phyloP scores from a whole-genome alignment of 2,329 filamentous ascomycete genomes.

The Dryadomyces sulphureus region DNA sequence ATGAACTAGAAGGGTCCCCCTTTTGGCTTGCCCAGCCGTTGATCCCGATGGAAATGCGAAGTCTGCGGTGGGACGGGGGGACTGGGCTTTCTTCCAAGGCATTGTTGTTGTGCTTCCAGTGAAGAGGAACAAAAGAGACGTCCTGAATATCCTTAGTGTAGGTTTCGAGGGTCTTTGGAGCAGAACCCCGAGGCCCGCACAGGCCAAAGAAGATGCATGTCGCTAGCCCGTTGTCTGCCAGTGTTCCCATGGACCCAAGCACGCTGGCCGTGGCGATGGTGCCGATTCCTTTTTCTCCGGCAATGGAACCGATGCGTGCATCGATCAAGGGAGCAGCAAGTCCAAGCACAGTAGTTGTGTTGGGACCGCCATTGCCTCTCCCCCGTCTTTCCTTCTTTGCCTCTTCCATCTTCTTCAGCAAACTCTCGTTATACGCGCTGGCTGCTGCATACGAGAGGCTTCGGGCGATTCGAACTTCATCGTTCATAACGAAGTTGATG shows the following conservation, averaged over 20 bases:
- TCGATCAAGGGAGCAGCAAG: conserved; percentile 64
- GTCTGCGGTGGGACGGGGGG: conserved; percentile 43
- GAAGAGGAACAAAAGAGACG: conserved; percentile 70
- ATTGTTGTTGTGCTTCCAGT: conserved; percentile 28
- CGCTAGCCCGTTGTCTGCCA: conserved; percentile 65
- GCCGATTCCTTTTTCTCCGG: conserved; percentile 63
- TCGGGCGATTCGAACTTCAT: conserved; percentile 62
- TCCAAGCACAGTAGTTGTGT: conserved; percentile 59
- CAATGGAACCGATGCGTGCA: conserved; percentile 64
- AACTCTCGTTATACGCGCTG: conserved; percentile 47
- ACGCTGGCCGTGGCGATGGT: conserved; percentile 62
- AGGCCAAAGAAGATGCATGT: conserved; percentile 83
- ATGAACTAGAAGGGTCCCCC: conserved; percentile 60
- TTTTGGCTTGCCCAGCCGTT: conserved; percentile 66
- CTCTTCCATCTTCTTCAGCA: conserved; percentile 46
- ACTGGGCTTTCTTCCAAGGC: conserved; percentile 34
- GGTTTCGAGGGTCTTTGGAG: conserved; percentile 74
- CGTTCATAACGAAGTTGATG: conserved; percentile 45
- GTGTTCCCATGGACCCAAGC: conserved; percentile 62
- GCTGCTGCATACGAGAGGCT: conserved; percentile 64
- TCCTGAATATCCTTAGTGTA: conserved; percentile 78
- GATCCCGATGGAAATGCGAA: conserved; percentile 72
- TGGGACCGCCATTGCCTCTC: conserved; percentile 50
- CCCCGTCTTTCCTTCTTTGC: conserved; percentile 44
- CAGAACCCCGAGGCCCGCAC: conserved; percentile 65